These are phyloP conservation scores for Alnus rubra DNA, from an alignment of 306 rosid genomes.

Conservation along the genomic window DNA sequence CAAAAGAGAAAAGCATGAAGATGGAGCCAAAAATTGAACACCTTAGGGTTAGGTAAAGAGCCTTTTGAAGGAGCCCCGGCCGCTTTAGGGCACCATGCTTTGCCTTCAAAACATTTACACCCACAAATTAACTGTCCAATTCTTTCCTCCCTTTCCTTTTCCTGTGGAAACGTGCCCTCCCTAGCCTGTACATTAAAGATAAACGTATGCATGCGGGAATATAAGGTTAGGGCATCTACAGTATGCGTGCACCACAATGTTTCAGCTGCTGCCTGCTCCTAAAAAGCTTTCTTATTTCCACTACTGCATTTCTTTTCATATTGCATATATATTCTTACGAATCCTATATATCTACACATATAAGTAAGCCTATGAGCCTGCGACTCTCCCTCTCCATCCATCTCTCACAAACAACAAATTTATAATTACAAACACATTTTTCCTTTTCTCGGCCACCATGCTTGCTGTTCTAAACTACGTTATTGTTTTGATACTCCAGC, in stretches of 20 bases:
- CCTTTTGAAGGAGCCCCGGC: slow-evolving; percentile 26
- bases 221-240: slow-evolving; percentile 42
- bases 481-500: background rate
- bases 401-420: background rate
- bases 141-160: slow-evolving; percentile 29
- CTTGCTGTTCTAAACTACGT: slow-evolving; percentile 12
- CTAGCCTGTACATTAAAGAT: slow-evolving; percentile 54
- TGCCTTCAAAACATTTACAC: slow-evolving; percentile 34
- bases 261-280: slow-evolving; percentile 9
- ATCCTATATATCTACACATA: background rate
- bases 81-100: slow-evolving; percentile 37
- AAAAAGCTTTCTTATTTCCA: slow-evolving; percentile 17
- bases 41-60: slow-evolving; percentile 35
- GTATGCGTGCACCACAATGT: slow-evolving; percentile 58
- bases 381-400: background rate
- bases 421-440: slow-evolving; percentile 19
- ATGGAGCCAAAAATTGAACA: slow-evolving; percentile 40
- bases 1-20: slow-evolving; percentile 47
- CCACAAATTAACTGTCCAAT: slow-evolving; percentile 20
- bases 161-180: slow-evolving; percentile 67
- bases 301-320: background rate
- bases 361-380: background rate
- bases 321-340: background rate
- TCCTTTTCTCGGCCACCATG: slow-evolving; percentile 24
- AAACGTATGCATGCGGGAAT: slow-evolving; percentile 89